phyloP scores from a whole-genome alignment of 306 rosid species.

The Vachellia pachyceras region DNA sequence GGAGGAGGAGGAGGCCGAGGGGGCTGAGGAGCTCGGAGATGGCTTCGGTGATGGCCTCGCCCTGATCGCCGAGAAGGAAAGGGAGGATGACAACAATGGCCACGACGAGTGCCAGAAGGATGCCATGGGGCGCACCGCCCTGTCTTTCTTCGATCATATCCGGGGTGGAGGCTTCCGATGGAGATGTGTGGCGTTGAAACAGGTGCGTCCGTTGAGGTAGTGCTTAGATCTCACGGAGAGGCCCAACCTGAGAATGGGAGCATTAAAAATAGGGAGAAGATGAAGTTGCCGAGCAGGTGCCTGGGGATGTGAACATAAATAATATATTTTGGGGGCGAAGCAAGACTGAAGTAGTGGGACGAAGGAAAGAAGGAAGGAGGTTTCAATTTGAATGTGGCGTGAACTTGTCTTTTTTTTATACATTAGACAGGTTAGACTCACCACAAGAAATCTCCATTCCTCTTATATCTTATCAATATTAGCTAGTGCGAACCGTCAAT shows the following conservation, averaged over 20 bases:
- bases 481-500: too few relatives aligned
- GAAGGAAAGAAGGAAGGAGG: not conserved
- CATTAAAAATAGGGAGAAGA: not conserved
- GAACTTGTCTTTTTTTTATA: too few relatives aligned
- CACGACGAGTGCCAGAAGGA: conserved; percentile 72
- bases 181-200: not conserved
- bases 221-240: not conserved
- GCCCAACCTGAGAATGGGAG: not conserved
- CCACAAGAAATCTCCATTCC: too few relatives aligned
- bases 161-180: not conserved
- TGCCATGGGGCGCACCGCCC: conserved; percentile 78
- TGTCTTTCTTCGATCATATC: conserved; percentile 56
- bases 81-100: conserved; percentile 65
- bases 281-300: conserved; percentile 11
- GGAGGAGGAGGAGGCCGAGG: conserved; percentile 77
- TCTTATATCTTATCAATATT: too few relatives aligned
- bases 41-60: conserved; percentile 75
- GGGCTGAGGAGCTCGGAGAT: conserved; percentile 82
- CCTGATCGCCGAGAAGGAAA: conserved; percentile 70
- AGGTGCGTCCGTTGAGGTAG: not conserved
- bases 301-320: not conserved
- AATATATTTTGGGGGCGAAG: not conserved
- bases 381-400: not conserved
- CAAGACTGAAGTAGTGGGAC: not conserved
- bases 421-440: too few relatives aligned